phyloP scores from a whole-genome alignment of 129 eudicot species.

The Saussurea involucrata region DNA sequence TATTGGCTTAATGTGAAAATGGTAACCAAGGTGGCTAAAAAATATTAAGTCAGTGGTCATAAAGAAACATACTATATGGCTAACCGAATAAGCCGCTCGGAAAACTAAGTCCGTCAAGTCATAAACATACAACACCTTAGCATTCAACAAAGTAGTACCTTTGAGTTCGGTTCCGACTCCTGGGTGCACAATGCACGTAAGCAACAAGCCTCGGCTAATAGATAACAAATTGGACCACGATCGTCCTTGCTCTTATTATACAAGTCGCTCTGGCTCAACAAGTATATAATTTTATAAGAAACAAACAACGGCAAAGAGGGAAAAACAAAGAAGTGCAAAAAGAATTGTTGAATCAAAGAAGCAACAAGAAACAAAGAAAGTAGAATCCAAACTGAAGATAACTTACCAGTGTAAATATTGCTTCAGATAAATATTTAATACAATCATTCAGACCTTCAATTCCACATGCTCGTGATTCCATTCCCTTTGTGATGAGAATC shows the following conservation, averaged over 20 bases:
- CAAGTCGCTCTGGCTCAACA: conserved; percentile 47
- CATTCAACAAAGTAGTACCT: conserved; percentile 57
- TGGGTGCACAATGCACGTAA: conserved; percentile 69
- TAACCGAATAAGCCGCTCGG: not conserved
- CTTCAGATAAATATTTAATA: conserved; percentile 58
- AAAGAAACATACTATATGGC: not conserved
- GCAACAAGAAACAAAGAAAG: not conserved
- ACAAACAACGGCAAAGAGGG: not conserved
- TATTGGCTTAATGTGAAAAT: not conserved
- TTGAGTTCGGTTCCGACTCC: conserved; percentile 59
- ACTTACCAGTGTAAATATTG: conserved; percentile 60
- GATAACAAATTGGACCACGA: conserved; percentile 33
- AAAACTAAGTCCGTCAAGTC: not conserved
- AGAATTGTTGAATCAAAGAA: not conserved
- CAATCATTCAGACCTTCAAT: conserved; percentile 54
- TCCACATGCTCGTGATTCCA: conserved; percentile 61
- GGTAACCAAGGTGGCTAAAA: not conserved
- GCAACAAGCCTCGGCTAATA: conserved; percentile 61
- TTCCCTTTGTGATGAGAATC: conserved; percentile 61
- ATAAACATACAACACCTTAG: conserved; percentile 20
- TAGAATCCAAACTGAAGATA: conserved; percentile 5
- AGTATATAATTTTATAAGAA: conserved; percentile 15
- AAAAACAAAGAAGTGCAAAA: not conserved
- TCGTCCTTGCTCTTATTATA: conserved; percentile 15
- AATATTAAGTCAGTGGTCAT: not conserved